phyloP scores from a whole-genome alignment of 176 grass and related monocot genomes.

The Juncus effusus region DNA sequence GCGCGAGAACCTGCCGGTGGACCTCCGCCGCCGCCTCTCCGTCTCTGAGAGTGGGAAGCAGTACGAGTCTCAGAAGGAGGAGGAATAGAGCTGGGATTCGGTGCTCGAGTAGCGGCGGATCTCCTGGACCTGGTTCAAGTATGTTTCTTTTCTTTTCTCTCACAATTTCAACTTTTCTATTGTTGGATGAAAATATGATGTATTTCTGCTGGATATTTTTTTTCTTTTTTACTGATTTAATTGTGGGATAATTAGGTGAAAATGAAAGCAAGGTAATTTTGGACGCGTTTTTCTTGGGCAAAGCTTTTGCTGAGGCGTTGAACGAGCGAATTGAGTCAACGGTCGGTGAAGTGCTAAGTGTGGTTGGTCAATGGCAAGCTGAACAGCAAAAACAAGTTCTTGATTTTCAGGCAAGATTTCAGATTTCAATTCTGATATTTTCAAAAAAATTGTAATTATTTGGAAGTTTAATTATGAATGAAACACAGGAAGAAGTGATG shows the following conservation, averaged over 20 bases:
- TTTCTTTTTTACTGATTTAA: background rate
- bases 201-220: background rate
- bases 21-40: background rate
- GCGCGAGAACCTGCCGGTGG: background rate
- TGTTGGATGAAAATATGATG: background rate
- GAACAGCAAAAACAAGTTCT: conserved; percentile 87
- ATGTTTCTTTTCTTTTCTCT: conserved; percentile 6
- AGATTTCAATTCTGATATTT: background rate
- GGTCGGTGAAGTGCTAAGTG: conserved; percentile 75
- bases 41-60: background rate
- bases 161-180: background rate
- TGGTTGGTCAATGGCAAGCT: conserved; percentile 87
- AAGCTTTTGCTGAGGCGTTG: conserved; percentile 82
- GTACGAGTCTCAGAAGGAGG: background rate
- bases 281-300: conserved; percentile 96
- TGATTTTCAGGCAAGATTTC: conserved; percentile 65
- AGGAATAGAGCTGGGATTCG: background rate
- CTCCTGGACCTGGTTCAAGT: conserved; percentile 46
- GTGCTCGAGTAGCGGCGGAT: conserved; percentile 20
- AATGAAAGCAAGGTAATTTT: conserved; percentile 78
- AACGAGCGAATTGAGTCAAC: conserved; percentile 73
- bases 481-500: conserved; percentile 78
- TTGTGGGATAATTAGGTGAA: conserved; percentile 31
- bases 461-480: background rate
- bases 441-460: background rate